These are phyloP conservation scores for Penicillium polonicum DNA, from an alignment of 2,329 filamentous ascomycete species.

Conservation along the genomic window DNA sequence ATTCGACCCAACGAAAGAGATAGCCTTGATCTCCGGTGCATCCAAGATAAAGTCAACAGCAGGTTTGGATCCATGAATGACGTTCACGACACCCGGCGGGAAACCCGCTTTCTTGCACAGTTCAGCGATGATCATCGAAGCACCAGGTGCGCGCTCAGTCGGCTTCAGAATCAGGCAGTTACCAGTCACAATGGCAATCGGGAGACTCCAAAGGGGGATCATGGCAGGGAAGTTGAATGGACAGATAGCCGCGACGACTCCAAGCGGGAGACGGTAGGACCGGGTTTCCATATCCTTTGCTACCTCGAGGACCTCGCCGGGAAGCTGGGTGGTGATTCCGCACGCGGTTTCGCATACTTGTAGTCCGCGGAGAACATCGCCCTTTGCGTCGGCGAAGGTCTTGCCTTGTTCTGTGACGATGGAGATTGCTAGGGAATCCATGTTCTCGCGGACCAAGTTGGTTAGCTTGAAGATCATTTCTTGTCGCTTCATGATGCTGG, in stretches of 20 bases:
- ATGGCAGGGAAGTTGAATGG: conserved; percentile 59
- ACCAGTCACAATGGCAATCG: conserved; percentile 38
- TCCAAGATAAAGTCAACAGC: conserved; percentile 64
- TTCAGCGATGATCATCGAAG: conserved; percentile 60
- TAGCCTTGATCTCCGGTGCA: conserved; percentile 63
- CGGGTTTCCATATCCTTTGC: conserved; percentile 65
- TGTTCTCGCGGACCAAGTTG: conserved; percentile 59
- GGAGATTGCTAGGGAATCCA: conserved; percentile 60
- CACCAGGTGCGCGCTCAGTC: conserved; percentile 60
- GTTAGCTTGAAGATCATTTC: conserved; percentile 65
- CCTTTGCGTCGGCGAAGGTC: conserved; percentile 61
- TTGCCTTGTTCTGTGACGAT: conserved; percentile 66
- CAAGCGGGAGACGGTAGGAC: conserved; percentile 61
- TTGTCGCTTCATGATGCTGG: conserved; percentile 56
- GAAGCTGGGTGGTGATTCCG: conserved; percentile 62
- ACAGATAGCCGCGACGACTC: conserved; percentile 61
- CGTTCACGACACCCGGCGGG: background rate
- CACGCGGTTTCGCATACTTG: conserved; percentile 64
- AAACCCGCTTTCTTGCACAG: conserved; percentile 57
- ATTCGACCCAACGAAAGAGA: conserved; percentile 66
- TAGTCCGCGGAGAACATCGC: conserved; percentile 62
- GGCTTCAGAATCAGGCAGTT: conserved; percentile 60
- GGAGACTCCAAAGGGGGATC: conserved; percentile 6
- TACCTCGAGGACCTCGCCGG: conserved; percentile 62
- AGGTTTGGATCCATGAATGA: conserved; percentile 46